Evolutionary conservation across 495 filamentous ascomycete species (phyloP), one percentile per base, ranked within the genome.

Genomic region (Talaromyces nanjingensis): DNA sequence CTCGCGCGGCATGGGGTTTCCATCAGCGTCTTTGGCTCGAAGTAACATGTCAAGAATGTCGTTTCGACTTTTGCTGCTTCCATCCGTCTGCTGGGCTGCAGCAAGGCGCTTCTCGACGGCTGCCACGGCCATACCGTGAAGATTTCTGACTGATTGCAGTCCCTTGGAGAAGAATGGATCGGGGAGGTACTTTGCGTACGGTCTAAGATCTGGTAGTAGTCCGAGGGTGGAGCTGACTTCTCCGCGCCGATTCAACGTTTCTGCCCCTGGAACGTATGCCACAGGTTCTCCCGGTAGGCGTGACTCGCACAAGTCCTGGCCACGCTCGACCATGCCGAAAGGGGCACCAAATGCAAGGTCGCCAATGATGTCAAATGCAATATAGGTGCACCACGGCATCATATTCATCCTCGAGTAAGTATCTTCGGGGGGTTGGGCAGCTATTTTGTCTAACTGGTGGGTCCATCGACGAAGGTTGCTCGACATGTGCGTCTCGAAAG

Each of bases 321-420:
- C 77, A 60, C 72, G 72, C 42, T 70, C 31, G 6, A 78, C 71
- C 76, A 79, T 77, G 16, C 73, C 75, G 62, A 79, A 79, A 12
- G 76, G 76, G 2, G 69, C 68, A 7, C 76, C 76, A 54, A 78
- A 78, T 22, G 76, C 76, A 45, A 74, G 27, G 63, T 52, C 22
- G 42, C 60, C 60, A 11, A 66, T 68, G 29, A 70, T 47, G 9
- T 66, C 90, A 65, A 93, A 93, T n/a, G 90, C 90, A 11, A 92
- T 80, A 69, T 89, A 93, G 71, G 92, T 93, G 81, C 91, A 91
- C 90, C 90, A 93, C 60, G 89, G 79, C 58, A 93, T 81, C 59
- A 84, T 86, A 70, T 93, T 90, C 60, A 91, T 76, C 58, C 81
- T 73, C 24, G 73, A 74, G 67, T 75, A 87, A 6, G 65, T 69